These are phyloP conservation scores for Acanthamoeba royreba DNA, from an alignment of 208 protist genomes.

Conservation along the genomic window DNA sequence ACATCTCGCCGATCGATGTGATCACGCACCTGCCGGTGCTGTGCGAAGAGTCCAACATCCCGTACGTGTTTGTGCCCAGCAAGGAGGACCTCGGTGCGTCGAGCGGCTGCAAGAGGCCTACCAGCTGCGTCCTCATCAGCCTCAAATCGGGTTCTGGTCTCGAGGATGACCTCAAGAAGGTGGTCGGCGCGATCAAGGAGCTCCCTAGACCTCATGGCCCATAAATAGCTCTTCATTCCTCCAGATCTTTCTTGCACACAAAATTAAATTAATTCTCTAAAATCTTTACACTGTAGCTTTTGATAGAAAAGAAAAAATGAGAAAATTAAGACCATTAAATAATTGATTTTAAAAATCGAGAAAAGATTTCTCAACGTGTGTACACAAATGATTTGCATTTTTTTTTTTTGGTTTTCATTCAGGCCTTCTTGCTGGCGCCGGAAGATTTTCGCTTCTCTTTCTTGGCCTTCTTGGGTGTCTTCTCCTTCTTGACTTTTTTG, in stretches of 20 bases:
- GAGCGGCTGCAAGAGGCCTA: slow-evolving; percentile 78
- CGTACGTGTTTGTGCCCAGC: slow-evolving; percentile 81
- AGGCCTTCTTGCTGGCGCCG: background rate
- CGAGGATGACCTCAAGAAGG: background rate
- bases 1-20: slow-evolving; percentile 86
- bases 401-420: too few species aligned
- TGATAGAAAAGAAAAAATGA: too few species aligned
- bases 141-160: background rate
- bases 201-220: background rate
- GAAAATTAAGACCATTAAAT: background rate
- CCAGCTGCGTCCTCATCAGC: slow-evolving; percentile 74
- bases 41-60: slow-evolving; percentile 78
- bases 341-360: background rate
- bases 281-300: too few species aligned
- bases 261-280: too few species aligned
- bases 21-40: slow-evolving; percentile 83
- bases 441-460: background rate
- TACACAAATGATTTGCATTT: too few species aligned
- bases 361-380: too few species aligned
- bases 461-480: too few species aligned
- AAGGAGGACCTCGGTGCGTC: slow-evolving; percentile 82
- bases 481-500: too few species aligned
- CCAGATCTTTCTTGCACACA: background rate
- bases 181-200: background rate
- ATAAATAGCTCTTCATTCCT: background rate